phyloP scores from a whole-genome alignment of 805 yeast species.

The Wickerhamiella allomyrinae region DNA sequence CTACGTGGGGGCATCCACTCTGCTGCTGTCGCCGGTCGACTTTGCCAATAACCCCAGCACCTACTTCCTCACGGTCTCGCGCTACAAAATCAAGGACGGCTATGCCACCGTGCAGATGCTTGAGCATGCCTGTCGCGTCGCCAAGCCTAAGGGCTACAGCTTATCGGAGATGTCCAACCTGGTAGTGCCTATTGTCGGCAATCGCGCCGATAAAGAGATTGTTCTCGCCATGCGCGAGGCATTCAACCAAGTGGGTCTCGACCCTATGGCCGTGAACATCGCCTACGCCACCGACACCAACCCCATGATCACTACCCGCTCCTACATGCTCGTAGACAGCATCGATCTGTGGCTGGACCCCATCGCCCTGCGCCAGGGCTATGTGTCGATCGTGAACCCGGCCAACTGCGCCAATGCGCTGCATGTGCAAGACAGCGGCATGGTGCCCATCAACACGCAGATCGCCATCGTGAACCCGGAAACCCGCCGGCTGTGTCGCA shows the following conservation, averaged over 20 bases:
- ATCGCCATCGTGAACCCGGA: constrained; percentile 93
- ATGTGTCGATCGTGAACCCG: constrained; percentile 64
- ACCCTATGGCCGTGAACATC: constrained; percentile 55
- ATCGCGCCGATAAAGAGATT: constrained; percentile 51
- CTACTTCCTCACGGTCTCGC: constrained; percentile 54
- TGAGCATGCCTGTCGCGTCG: constrained; percentile 48
- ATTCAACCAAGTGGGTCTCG: constrained; percentile 50
- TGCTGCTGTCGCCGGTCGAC: constrained; percentile 62
- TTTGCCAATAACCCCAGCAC: constrained; percentile 60
- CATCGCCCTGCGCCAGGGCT: constrained; percentile 78
- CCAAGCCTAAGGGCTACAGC: constrained; percentile 47
- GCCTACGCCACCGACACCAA: constrained; percentile 69
- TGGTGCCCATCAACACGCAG: constrained; percentile 89
- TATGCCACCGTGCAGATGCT: constrained; percentile 77
- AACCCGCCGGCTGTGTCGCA: constrained; percentile 58
- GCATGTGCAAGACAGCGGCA: constrained; percentile 83
- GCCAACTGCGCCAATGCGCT: constrained; percentile 53
- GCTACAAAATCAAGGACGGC: constrained; percentile 71
- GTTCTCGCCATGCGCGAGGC: constrained; percentile 40
- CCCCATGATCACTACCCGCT: constrained; percentile 71
- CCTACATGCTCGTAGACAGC: constrained; percentile 80
- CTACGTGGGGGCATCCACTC: constrained; percentile 75
- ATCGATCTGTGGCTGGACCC: constrained; percentile 80
- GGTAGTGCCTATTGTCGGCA: constrained; percentile 62
- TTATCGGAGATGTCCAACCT: constrained; percentile 58